Percentiles rank a stretch among this genome's conserved stretches.
Conservation (phyloP, 2,329 filamentous ascomycete species). For the Ceratocystis diversiconidia region DNA sequence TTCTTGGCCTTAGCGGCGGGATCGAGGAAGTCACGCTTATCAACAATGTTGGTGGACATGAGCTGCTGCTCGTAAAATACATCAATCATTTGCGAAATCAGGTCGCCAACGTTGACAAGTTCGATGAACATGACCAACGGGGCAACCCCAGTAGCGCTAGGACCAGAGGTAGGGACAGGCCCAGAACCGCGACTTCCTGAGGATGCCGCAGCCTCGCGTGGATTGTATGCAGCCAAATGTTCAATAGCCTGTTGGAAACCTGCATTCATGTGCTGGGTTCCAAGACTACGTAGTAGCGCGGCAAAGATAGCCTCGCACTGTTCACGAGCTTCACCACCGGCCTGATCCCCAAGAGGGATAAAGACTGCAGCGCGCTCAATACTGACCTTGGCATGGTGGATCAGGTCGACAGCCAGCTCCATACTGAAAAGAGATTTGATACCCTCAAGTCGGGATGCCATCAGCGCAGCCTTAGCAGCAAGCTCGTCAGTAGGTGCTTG, state of each 20-base stretch:
- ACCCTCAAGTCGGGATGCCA: constrained; percentile 86
- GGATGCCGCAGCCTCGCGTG: constrained; percentile 61
- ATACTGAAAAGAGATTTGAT: constrained; percentile 94
- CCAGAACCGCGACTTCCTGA: constrained; percentile 37
- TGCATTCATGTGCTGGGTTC: constrained; percentile 73
- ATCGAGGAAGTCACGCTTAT: constrained; percentile 88
- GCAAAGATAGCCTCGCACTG: constrained; percentile 88
- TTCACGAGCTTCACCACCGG: constrained; percentile 68
- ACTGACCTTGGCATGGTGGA: constrained; percentile 76
- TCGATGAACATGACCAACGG: constrained; percentile 93
- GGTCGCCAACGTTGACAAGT: constrained; percentile 90
- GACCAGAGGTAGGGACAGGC: background rate
- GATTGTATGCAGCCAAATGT: constrained; percentile 83
- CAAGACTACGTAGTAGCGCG: constrained; percentile 66
- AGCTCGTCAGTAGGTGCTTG: constrained; percentile 81
- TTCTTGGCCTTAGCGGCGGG: constrained; percentile 90
- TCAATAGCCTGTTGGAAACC: constrained; percentile 88
- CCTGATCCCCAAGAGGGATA: constrained; percentile 62
- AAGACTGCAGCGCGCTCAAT: constrained; percentile 77
- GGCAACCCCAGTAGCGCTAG: constrained; percentile 40
- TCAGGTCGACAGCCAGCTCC: constrained; percentile 78
- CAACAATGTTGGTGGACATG: constrained; percentile 63
- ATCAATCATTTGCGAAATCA: constrained; percentile 98
- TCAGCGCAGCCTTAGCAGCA: constrained; percentile 91
- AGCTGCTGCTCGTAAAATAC: constrained; percentile 97